Percentiles rank a stretch among this genome's conserved stretches.
These are phyloP conservation scores for Selaginella tamariscina DNA, from an alignment of 75 land plant species.

Conservation along the genomic window DNA sequence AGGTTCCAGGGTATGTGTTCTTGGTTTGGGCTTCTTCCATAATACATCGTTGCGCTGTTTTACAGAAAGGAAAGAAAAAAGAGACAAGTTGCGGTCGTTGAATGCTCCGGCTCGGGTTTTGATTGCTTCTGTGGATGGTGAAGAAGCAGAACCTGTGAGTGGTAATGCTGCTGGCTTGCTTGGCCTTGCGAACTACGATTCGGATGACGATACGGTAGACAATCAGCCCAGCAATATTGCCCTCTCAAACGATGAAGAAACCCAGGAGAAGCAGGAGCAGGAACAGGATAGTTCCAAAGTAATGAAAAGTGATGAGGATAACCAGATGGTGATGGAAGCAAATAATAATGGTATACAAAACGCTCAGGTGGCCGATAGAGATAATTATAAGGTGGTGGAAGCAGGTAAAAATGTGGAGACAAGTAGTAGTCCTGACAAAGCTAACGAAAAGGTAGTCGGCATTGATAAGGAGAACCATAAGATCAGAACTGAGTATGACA, in stretches of 20 bases:
- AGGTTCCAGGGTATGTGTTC: slow-evolving; percentile 40
- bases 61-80: slow-evolving; percentile 12
- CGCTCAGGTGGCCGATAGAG: background rate
- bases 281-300: background rate
- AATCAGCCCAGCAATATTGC: background rate
- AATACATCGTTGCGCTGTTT: background rate
- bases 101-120: slow-evolving; percentile 41
- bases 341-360: no score
- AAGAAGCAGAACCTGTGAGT: slow-evolving; percentile 28
- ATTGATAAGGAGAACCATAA: no score
- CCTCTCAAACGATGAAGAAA: background rate
- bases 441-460: background rate
- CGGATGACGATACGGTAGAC: slow-evolving; percentile 65
- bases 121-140: slow-evolving; percentile 25
- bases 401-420: background rate
- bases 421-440: background rate
- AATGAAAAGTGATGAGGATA: background rate
- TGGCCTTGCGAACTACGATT: slow-evolving; percentile 83
- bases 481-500: no score
- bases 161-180: slow-evolving; percentile 45
- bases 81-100: slow-evolving; percentile 9
- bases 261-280: background rate
- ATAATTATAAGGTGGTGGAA: background rate
- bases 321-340: no score
- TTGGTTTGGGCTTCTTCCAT: background rate